phyloP scores from a whole-genome alignment of 768 basidiomycete genomes.

The Lentinula edodes region DNA sequence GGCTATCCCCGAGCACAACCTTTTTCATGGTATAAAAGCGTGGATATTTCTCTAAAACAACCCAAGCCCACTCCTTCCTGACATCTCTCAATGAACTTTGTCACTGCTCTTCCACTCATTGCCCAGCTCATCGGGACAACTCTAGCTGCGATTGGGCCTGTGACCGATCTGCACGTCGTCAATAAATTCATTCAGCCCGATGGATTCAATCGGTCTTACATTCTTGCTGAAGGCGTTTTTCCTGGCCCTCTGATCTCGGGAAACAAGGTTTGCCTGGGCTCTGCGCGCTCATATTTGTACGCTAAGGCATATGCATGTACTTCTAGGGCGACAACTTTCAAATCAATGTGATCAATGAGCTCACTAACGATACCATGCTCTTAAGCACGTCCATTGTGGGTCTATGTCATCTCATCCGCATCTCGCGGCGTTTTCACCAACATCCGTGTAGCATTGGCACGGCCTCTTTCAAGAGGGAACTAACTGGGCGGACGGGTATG shows the following conservation, averaged over 20 bases:
- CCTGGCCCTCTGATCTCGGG: constrained; percentile 37
- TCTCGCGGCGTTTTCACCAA: neutral
- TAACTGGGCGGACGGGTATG: constrained; percentile 12
- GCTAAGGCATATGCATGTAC: neutral
- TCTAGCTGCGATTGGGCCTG: constrained; percentile 17
- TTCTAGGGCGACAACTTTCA: constrained; percentile 28
- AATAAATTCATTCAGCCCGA: constrained; percentile 25
- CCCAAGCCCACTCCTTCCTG: neutral
- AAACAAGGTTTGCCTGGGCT: neutral
- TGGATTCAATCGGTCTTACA: constrained; percentile 21
- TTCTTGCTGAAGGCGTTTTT: constrained; percentile 22
- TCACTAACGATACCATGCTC: constrained; percentile 30
- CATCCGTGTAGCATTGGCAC: constrained; percentile 14
- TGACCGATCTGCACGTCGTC: constrained; percentile 18
- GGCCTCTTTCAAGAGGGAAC: constrained; percentile 16
- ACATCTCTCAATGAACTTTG: neutral
- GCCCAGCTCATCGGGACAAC: neutral
- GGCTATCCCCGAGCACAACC: neutral
- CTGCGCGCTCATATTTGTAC: neutral
- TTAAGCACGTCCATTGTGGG: constrained; percentile 32
- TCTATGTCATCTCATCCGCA: neutral
- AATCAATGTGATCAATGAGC: constrained; percentile 32
- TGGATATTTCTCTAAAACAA: neutral
- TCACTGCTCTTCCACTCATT: neutral
- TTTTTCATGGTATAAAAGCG: neutral